Conservation (phyloP, 495 filamentous ascomycete genomes). For the Neurospora tetrasperma region DNA sequence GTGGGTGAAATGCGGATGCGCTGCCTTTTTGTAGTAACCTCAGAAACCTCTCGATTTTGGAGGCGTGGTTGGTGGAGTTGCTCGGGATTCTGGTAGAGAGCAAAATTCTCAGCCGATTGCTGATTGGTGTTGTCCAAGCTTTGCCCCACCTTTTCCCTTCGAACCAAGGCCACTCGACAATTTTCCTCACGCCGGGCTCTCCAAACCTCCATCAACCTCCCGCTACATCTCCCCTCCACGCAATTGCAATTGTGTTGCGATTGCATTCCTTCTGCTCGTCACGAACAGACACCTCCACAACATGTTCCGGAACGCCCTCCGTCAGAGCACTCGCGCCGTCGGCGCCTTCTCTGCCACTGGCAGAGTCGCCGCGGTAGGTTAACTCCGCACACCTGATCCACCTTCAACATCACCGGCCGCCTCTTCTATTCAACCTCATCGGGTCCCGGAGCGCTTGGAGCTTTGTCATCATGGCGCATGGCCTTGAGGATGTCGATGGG, state of each 20-base stretch:
- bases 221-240: not conserved
- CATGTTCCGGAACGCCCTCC: slow-evolving; percentile 98
- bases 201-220: slow-evolving; percentile 4
- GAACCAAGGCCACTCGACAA: slow-evolving; percentile 16
- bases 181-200: slow-evolving; percentile 16
- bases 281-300: slow-evolving; percentile 31
- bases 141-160: not conserved
- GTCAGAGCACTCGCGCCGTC: slow-evolving; percentile 87
- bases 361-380: slow-evolving; percentile 88
- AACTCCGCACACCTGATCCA: slow-evolving; percentile 28
- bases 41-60: not conserved
- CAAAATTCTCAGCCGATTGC: slow-evolving; percentile 27
- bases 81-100: slow-evolving; percentile 11
- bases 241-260: slow-evolving; percentile 39
- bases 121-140: slow-evolving; percentile 22
- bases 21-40: not conserved
- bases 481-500: slow-evolving; percentile 12
- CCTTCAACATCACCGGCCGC: slow-evolving; percentile 29
- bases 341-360: slow-evolving; percentile 83
- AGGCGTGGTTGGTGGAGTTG: not conserved
- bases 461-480: slow-evolving; percentile 17
- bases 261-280: slow-evolving; percentile 33
- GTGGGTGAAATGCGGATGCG: not conserved
- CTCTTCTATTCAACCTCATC: slow-evolving; percentile 25
- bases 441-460: slow-evolving; percentile 27